A percentile compares a stretch with the other conserved stretches of the same genome.
Conservation (phyloP, 2,329 filamentous ascomycete genomes). For the Xylaria polymorpha region DNA sequence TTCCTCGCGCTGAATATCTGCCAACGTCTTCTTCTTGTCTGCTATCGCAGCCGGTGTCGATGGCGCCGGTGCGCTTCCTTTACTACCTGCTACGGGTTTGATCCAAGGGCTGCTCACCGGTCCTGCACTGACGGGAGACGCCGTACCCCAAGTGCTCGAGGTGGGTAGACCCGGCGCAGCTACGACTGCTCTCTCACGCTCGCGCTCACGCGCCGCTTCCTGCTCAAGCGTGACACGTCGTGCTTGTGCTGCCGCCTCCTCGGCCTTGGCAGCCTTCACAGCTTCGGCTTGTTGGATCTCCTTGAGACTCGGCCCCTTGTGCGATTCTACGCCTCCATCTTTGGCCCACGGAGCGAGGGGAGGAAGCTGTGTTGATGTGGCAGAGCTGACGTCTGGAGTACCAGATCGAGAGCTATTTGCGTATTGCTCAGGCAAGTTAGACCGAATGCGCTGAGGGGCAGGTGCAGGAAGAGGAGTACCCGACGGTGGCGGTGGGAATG, state of each 20-base stretch:
- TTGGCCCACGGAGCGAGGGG: conserved; percentile 96
- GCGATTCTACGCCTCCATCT: conserved; percentile 74
- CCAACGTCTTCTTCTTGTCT: conserved; percentile 84
- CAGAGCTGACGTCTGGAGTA: conserved; percentile 71
- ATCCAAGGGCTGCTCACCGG: conserved; percentile 70
- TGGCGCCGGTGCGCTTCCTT: conserved; percentile 51
- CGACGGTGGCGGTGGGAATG: conserved; percentile 77
- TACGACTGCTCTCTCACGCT: conserved; percentile 69
- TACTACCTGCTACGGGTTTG: conserved; percentile 68
- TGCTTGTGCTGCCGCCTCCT: conserved; percentile 81
- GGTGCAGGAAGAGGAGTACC: conserved; percentile 88
- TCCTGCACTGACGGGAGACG: conserved; percentile 74
- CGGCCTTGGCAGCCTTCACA: conserved; percentile 88
- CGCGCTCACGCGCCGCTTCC: conserved; percentile 74
- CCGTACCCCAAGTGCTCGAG: conserved; percentile 87
- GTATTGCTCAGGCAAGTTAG: conserved; percentile 82
- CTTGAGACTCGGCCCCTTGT: conserved; percentile 90
- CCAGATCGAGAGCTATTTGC: conserved; percentile 75
- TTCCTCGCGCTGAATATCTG: conserved; percentile 97
- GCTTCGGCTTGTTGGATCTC: conserved; percentile 98
- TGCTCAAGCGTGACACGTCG: conserved; percentile 84
- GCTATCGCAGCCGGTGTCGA: conserved; percentile 51
- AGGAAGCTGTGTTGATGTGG: conserved; percentile 62
- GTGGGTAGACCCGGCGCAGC: conserved; percentile 85
- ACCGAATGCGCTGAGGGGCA: conserved; percentile 84